These are phyloP conservation scores for Barbarea vulgaris DNA, from an alignment of 345 rosid genomes.

Conservation along the genomic window DNA sequence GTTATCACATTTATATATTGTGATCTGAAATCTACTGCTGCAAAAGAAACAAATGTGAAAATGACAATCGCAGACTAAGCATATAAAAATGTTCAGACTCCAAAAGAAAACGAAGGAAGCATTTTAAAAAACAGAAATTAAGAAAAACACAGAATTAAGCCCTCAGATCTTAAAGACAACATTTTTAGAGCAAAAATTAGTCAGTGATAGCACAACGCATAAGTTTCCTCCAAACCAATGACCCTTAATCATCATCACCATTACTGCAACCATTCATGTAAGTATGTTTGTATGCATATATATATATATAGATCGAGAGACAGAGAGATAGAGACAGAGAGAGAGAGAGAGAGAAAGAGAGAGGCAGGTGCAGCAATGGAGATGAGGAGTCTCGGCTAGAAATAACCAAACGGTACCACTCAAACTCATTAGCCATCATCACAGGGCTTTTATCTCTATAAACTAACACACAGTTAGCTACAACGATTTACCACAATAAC, in stretches of 20 bases:
- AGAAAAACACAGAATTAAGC: neutral
- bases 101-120: neutral
- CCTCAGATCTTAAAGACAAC: neutral
- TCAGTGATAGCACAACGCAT: conserved; percentile 15
- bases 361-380: neutral
- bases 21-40: too few relatives aligned
- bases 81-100: too few relatives aligned
- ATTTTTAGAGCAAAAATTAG: neutral
- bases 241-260: conserved; percentile 21
- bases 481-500: neutral
- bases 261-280: neutral
- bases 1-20: too few relatives aligned
- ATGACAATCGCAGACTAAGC: too few relatives aligned
- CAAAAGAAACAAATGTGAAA: too few relatives aligned
- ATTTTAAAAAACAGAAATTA: neutral
- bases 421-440: conserved; percentile 16
- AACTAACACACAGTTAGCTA: neutral
- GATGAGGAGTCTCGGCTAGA: conserved; percentile 19
- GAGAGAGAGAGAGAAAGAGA: conserved; percentile 21
- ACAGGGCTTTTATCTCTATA: conserved; percentile 12
- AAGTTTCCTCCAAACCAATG: neutral
- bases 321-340: conserved; percentile 16
- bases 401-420: conserved; percentile 25
- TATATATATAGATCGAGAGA: neutral
- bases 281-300: neutral